Base-by-base conservation (phyloP, 2,329 filamentous ascomycete genomes). In the Penicillium decumbens region DNA sequence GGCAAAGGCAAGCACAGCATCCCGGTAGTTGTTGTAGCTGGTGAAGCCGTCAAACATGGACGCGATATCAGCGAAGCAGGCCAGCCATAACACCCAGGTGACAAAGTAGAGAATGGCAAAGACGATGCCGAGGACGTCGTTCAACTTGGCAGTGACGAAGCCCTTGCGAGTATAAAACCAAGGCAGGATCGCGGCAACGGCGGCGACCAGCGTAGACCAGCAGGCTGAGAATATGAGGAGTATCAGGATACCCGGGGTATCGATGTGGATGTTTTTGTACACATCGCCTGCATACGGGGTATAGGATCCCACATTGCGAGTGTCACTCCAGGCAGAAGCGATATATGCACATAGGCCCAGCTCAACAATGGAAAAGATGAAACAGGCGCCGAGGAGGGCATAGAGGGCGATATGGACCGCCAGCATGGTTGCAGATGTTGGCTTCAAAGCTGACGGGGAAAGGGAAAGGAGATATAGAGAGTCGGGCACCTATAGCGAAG, bases 11-110 rank as follows among this genome's bases (percentile, higher is more conserved):
- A 67, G 49, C 6, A 63, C 40, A 1, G 65, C 64, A 41, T 59
- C 56, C 8, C 54, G 41, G 39, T 62, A 62, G 43, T 54, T 47
- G 10, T 28, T 56, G 2, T 32, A 37, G 33, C 49, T 50, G 25
- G 13, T 35, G 13, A n/a, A 25, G 1, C 55, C 54, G 9, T 35
- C 51, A 18, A 60, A 45, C 1, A 53, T 9, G 25, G 47, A 44
- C 10, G 57, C 64, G 18, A 65, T 47, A 39, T 66, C 60, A 18
- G 65, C 62, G 41, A 67, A 67, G 12, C 52, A 46, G 9, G 62
- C 64, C 41, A 67, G 45, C 65, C 64, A 67, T 43, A 67, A 67
- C 15, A 65, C 55, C 56, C 55, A 63, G 2, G 63, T 67, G n/a
- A 64, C 40, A 33, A 63, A 61, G 50, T 63, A 65, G 6, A 61